Conservation (phyloP, 2,329 filamentous ascomycete genomes). For the Paraphaeosphaeria sporulosa region DNA sequence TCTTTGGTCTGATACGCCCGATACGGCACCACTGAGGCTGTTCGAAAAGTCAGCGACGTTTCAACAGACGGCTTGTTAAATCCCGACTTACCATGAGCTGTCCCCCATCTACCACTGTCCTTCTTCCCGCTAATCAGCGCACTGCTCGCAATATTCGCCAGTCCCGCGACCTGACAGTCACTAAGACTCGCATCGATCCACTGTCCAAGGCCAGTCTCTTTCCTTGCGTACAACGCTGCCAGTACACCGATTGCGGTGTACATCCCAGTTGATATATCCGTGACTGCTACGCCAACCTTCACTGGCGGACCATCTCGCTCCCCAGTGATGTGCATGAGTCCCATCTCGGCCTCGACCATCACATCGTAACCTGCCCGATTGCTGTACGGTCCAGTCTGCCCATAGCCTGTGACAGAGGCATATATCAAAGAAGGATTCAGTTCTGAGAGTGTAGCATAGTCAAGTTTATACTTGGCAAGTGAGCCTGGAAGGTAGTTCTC, state of each 20-base stretch:
- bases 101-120: slow-evolving; percentile 91
- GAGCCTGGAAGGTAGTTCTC: slow-evolving; percentile 95
- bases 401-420: slow-evolving; percentile 94
- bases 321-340: slow-evolving; percentile 97
- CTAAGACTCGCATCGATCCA: slow-evolving; percentile 90
- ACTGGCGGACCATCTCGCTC: slow-evolving; percentile 86
- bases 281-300: slow-evolving; percentile 98
- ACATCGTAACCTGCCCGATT: slow-evolving; percentile 94
- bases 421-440: slow-evolving; percentile 91
- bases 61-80: neutral
- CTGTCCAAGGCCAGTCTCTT: slow-evolving; percentile 79
- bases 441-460: slow-evolving; percentile 78
- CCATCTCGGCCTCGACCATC: slow-evolving; percentile 98
- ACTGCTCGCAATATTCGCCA: slow-evolving; percentile 92
- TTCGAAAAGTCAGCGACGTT: slow-evolving; percentile 2
- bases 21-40: slow-evolving; percentile 94
- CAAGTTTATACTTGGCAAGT: slow-evolving; percentile 86
- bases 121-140: slow-evolving; percentile 85
- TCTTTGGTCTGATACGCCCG: slow-evolving; percentile 74
- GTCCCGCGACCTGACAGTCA: slow-evolving; percentile 90
- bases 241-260: slow-evolving; percentile 96
- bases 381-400: slow-evolving; percentile 89
- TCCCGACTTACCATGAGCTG: slow-evolving; percentile 77
- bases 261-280: slow-evolving; percentile 90
- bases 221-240: slow-evolving; percentile 82